A percentile compares a stretch with the other conserved stretches of the same genome.
Evolutionary conservation across 106 monocot species (phyloP).

Genomic region (Gastrodia elata): DNA sequence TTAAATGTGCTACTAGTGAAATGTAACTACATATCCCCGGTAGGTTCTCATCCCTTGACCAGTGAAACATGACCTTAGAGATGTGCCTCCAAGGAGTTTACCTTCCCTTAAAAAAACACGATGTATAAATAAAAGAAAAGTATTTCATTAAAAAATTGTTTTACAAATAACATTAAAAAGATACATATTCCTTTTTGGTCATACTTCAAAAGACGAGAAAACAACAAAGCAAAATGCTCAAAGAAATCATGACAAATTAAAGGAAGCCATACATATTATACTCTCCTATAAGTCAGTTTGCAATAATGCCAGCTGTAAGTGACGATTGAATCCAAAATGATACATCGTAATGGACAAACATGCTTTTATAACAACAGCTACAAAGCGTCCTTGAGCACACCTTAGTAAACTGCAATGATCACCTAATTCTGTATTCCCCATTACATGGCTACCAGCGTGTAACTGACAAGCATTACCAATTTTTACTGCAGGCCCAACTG

Average conservation of each 20-base stretch:
- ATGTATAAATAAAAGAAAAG: background rate
- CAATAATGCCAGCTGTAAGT: background rate
- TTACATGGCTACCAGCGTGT: constrained; percentile 69
- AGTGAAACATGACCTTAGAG: too few relatives aligned
- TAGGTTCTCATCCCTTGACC: too few relatives aligned
- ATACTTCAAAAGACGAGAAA: background rate
- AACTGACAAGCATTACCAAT: constrained; percentile 67
- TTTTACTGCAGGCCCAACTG: constrained; percentile 48
- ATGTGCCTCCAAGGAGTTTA: too few relatives aligned
- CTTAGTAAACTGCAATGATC: constrained; percentile 46
- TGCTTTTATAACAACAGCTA: background rate
- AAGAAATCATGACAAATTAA: background rate
- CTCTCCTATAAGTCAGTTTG: background rate
- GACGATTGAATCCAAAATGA: background rate
- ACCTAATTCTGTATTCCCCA: constrained; percentile 70
- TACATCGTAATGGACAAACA: background rate
- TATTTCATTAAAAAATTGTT: background rate
- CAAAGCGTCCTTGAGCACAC: constrained; percentile 21
- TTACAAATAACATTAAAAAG: background rate
- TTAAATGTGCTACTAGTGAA: too few relatives aligned
- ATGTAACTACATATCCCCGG: too few relatives aligned
- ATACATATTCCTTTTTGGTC: background rate
- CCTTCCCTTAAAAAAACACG: background rate
- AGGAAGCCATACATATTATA: background rate
- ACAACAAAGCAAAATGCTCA: too few relatives aligned